Evolutionary conservation across 108 stramenopile species (phyloP), one percentile per base, ranked within the genome.

Genomic region (Skeletonema grethae): DNA sequence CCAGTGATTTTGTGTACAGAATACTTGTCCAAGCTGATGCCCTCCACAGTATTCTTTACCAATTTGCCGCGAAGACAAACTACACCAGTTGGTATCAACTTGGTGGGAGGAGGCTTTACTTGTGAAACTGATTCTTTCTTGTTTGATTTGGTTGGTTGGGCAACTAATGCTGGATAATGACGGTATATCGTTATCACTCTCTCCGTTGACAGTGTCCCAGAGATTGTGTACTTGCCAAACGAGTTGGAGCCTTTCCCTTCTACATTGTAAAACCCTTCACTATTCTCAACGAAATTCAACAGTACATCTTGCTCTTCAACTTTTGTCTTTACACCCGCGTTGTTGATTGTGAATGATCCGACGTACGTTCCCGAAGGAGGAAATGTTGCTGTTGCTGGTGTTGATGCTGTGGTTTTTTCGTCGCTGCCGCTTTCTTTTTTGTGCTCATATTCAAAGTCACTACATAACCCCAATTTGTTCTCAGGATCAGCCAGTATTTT

Each of bases 191-290:
- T 94, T 22, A 94, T 75, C 20, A 84, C 69, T 57, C 87, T 80
- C 57, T 93, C 91, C 11, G 57, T 38, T 18, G 79, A 76, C 20
- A 53, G 22, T 7, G 89, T 88, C 5, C 94, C 94, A 7, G 88
- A 83, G 57, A 95, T 95, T n/a, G 61, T 93, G 76, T 91, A 95
- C 75, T 91, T 92, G 62, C 94, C 94, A 74, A 77, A 95, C 0
- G 71, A 68, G 56, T 95, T 95, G 46, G 76, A 76, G 2, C 94
- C 94, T 46, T 80, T 77, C 35, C 94, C 94, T 65, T 95, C 91
- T n/a, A 95, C 85, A 75, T 95, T 95, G 76, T 90, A 73, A 65
- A 84, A 91, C 0, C 91, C 91, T 11, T 78, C 90, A 64, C 72
- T 87, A 68, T 95, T 95, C 67, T 84, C 85, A 43, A 78, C 63